A percentile compares a stretch with the other conserved stretches of the same genome.
Conservation (phyloP, 2,329 filamentous ascomycete genomes). For the Aspergillus hortae region DNA sequence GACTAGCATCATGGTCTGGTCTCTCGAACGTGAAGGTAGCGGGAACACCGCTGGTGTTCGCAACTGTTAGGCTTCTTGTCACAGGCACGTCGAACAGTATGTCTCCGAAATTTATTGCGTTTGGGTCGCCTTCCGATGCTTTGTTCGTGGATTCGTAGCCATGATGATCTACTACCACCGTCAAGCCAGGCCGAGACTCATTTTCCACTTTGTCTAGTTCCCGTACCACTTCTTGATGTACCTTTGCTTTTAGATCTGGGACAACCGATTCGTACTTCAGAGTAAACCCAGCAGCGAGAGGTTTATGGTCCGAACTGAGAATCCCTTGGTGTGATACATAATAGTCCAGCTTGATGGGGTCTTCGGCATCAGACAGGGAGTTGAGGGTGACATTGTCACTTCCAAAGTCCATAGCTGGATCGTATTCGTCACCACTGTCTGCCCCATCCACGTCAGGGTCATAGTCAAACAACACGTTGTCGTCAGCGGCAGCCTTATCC, state of each 20-base stretch:
- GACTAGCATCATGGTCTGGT: slow-evolving; percentile 49
- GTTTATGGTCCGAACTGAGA: slow-evolving; percentile 93
- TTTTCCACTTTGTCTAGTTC: slow-evolving; percentile 91
- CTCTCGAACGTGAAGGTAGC: slow-evolving; percentile 78
- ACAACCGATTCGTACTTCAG: slow-evolving; percentile 84
- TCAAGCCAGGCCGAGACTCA: slow-evolving; percentile 77
- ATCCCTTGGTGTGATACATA: slow-evolving; percentile 89
- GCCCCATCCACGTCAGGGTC: slow-evolving; percentile 73
- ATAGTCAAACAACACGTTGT: slow-evolving; percentile 85
- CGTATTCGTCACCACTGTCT: slow-evolving; percentile 54
- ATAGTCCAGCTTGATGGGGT: slow-evolving; percentile 56
- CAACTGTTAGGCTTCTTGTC: slow-evolving; percentile 70
- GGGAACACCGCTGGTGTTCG: slow-evolving; percentile 81
- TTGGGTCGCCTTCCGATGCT: slow-evolving; percentile 38
- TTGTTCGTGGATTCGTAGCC: slow-evolving; percentile 33
- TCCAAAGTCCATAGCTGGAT: slow-evolving; percentile 52
- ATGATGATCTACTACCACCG: slow-evolving; percentile 70
- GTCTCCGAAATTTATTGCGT: slow-evolving; percentile 72
- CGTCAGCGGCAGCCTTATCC: slow-evolving; percentile 69
- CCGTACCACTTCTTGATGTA: slow-evolving; percentile 82
- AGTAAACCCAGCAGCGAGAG: slow-evolving; percentile 76
- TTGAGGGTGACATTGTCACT: slow-evolving; percentile 36
- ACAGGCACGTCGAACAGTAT: slow-evolving; percentile 67
- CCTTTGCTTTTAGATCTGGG: slow-evolving; percentile 74
- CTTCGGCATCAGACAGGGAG: slow-evolving; percentile 35